Evolutionary conservation across 2,329 filamentous ascomycete genomes (phyloP).

Genomic region (Diaporthe sp.): DNA sequence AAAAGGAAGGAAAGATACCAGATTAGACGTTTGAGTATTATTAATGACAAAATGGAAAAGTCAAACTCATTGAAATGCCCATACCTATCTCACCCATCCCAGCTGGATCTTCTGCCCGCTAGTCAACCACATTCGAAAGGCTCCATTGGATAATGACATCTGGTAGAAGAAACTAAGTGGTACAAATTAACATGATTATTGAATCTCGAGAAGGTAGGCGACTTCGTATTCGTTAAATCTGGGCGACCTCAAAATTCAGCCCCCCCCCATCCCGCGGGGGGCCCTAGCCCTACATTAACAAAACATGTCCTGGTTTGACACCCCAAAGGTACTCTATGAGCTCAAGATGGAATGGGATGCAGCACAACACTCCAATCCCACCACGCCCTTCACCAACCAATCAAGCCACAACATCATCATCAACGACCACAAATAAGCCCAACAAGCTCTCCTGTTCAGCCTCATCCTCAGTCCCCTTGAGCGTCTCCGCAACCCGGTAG

Average conservation of each 20-base stretch:
- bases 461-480: neutral
- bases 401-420: neutral
- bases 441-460: neutral
- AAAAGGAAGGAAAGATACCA: neutral
- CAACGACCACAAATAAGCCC: neutral
- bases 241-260: neutral
- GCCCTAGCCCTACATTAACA: neutral
- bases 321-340: too few species aligned
- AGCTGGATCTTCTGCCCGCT: neutral
- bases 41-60: neutral
- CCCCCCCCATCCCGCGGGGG: too few species aligned
- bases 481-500: neutral
- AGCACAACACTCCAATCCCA: neutral
- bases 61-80: neutral
- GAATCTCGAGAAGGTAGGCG: neutral
- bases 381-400: neutral
- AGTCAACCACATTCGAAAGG: neutral
- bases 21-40: neutral
- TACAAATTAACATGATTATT: too few species aligned
- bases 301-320: neutral
- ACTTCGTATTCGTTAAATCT: neutral
- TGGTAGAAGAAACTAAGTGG: too few species aligned
- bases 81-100: neutral
- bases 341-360: too few species aligned
- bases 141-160: neutral